Evolutionary conservation across 768 basidiomycete species (phyloP).

Genomic region (Leccinum variicolor): DNA sequence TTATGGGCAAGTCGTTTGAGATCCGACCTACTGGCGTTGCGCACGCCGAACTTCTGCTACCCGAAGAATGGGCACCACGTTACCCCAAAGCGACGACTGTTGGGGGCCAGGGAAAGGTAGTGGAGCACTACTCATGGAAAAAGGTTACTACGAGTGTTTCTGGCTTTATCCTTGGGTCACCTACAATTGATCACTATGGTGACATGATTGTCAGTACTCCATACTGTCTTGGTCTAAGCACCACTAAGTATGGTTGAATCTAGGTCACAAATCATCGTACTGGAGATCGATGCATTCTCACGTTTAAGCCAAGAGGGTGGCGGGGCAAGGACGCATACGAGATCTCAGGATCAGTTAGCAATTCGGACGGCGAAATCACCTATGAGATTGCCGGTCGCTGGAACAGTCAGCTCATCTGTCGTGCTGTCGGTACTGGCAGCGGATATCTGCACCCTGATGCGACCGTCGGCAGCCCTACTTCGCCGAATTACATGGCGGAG

Average conservation of each 20-base stretch:
- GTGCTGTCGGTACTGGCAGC: conserved; percentile 57
- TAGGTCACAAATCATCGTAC: conserved; percentile 87
- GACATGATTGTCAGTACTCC: conserved; percentile 77
- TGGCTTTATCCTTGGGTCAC: conserved; percentile 88
- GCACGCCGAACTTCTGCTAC: conserved; percentile 78
- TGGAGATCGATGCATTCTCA: conserved; percentile 79
- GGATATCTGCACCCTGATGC: conserved; percentile 74
- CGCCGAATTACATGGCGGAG: conserved; percentile 51
- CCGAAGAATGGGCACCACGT: conserved; percentile 55
- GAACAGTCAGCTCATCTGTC: conserved; percentile 92
- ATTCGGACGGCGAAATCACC: conserved; percentile 56
- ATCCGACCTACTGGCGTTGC: conserved; percentile 95
- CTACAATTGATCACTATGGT: conserved; percentile 90
- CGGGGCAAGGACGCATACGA: conserved; percentile 88
- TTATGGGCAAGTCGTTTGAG: conserved; percentile 96
- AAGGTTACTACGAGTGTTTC: conserved; percentile 90
- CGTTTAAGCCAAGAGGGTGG: conserved; percentile 97
- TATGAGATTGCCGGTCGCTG: conserved; percentile 95
- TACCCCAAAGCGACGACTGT: conserved; percentile 58
- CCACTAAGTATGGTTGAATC: conserved; percentile 6
- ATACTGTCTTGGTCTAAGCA: neutral
- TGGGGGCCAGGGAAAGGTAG: conserved; percentile 48
- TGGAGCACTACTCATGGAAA: conserved; percentile 95
- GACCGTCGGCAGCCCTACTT: conserved; percentile 43
- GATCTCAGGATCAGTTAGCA: conserved; percentile 81